Percentiles rank a stretch among this genome's conserved stretches.
Conservation (phyloP, 1,284 basidiomycete species). For the Puccinia triticina region DNA sequence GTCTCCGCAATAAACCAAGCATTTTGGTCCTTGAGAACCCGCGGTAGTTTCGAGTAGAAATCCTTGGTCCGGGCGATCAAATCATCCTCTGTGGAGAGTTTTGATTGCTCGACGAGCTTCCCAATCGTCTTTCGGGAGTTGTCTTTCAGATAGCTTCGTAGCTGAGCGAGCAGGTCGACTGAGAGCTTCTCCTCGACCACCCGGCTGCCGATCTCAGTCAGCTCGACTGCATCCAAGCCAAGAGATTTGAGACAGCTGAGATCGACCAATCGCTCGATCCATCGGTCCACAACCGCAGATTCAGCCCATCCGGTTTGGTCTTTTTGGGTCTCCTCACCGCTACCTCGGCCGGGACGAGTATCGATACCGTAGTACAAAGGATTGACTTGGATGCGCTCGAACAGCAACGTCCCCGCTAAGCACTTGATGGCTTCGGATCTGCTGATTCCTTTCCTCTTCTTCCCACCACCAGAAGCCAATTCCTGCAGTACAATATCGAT, state of each 20-base stretch:
- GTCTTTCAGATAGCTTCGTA: constrained; percentile 26
- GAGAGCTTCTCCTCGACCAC: neutral
- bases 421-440: constrained; percentile 38
- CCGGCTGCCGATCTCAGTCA: constrained; percentile 27
- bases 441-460: constrained; percentile 1
- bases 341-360: constrained; percentile 24
- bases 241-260: constrained; percentile 45
- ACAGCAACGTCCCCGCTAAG: constrained; percentile 27
- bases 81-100: neutral
- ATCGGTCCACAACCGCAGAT: constrained; percentile 37
- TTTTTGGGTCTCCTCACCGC: neutral
- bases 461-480: neutral
- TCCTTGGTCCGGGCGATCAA: neutral
- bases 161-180: constrained; percentile 10
- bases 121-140: neutral
- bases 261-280: constrained; percentile 28
- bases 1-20: neutral
- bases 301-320: constrained; percentile 9
- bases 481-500: neutral
- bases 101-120: neutral
- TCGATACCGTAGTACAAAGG: constrained; percentile 47
- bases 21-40: constrained; percentile 27
- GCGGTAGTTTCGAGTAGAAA: constrained; percentile 18
- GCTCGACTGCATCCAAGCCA: constrained; percentile 25
- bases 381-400: constrained; percentile 18